A percentile compares a stretch with the other conserved stretches of the same genome.
phyloP scores from a whole-genome alignment of 352 stramenopile species.

The Phytophthora brassicae region DNA sequence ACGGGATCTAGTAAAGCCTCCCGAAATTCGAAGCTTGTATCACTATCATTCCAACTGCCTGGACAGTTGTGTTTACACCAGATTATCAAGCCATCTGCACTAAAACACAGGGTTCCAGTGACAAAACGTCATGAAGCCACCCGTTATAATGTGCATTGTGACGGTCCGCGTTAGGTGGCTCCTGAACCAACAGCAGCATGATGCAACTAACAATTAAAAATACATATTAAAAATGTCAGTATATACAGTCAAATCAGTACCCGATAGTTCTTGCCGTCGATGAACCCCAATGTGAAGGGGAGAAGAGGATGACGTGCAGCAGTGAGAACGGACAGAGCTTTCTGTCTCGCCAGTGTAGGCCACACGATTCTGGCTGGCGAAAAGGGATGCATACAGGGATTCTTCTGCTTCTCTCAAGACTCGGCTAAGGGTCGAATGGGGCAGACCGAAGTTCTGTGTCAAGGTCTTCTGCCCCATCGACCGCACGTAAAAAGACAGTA shows the following conservation, averaged over 20 bases:
- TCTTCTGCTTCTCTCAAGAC: not conserved
- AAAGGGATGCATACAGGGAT: not conserved
- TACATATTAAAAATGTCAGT: no score
- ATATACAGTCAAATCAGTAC: no score
- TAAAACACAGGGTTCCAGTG: no score
- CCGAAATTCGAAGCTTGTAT: not conserved
- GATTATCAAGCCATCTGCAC: not conserved
- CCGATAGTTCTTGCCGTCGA: not conserved
- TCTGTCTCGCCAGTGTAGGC: not conserved
- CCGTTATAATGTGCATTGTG: not conserved
- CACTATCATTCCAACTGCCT: not conserved
- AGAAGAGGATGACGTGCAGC: not conserved
- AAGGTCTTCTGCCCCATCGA: not conserved
- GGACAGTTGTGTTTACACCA: not conserved
- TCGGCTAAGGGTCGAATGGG: not conserved
- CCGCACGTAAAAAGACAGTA: not conserved
- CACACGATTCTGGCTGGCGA: not conserved
- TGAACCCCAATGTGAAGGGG: not conserved
- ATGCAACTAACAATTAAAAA: no score
- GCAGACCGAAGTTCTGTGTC: no score
- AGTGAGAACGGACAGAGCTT: not conserved
- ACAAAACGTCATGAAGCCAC: no score
- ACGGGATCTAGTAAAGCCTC: not conserved
- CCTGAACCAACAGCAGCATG: no score
- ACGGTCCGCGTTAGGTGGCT: not conserved